A percentile compares a stretch with the other conserved stretches of the same genome.
These are phyloP conservation scores for Calonectria naviculata DNA, from an alignment of 2,329 filamentous ascomycete genomes.

Conservation along the genomic window DNA sequence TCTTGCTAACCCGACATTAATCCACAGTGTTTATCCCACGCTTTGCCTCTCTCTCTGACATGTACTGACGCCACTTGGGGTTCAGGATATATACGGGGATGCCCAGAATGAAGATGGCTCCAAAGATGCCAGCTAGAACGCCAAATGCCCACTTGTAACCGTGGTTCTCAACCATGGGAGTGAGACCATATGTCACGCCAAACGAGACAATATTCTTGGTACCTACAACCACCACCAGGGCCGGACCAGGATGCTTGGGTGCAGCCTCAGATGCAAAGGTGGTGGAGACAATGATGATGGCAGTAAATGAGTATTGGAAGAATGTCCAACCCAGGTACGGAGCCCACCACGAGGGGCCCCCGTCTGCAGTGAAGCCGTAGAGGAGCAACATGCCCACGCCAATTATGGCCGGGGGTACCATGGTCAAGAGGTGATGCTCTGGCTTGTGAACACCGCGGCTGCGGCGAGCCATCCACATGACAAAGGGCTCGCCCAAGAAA, in stretches of 20 bases:
- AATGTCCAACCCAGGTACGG: constrained; percentile 7
- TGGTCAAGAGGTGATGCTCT: constrained; percentile 28
- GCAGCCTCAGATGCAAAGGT: constrained; percentile 11
- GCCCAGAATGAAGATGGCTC: constrained; percentile 25
- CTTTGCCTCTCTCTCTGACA: constrained; percentile 17
- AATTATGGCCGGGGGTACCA: constrained; percentile 25
- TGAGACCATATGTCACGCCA: constrained; percentile 7
- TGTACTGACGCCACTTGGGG: constrained; percentile 25
- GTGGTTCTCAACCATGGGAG: constrained; percentile 7
- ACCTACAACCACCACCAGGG: constrained; percentile 12
- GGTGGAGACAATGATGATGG: constrained; percentile 5
- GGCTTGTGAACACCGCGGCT: constrained; percentile 26
- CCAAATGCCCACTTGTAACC: constrained; percentile 4
- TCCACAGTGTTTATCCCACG: not conserved
- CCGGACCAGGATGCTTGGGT: constrained; percentile 15
- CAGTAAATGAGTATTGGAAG: constrained; percentile 11
- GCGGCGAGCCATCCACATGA: constrained; percentile 22
- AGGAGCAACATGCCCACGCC: constrained; percentile 26
- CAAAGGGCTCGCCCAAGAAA: not conserved
- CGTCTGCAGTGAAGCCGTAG: constrained; percentile 13
- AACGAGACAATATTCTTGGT: constrained; percentile 18
- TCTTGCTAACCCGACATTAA: not conserved
- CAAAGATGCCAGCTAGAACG: constrained; percentile 18
- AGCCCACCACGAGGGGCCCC: constrained; percentile 8
- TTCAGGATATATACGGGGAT: constrained; percentile 30